Base-by-base conservation (phyloP, 768 basidiomycete genomes). In the Austroboletus eburneus region DNA sequence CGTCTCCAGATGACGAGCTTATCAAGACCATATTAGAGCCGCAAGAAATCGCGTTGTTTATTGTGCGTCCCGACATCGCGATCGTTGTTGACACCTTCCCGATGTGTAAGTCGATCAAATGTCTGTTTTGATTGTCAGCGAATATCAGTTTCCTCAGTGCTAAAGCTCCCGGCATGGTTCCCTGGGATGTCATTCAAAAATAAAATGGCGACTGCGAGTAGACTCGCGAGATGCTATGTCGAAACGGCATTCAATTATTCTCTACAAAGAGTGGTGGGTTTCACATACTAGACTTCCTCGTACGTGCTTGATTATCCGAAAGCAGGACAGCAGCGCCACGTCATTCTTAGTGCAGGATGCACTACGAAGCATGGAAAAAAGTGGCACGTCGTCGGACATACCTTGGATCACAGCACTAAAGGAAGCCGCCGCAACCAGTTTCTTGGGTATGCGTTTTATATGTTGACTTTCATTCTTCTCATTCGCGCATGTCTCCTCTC, bases 141-240 rank as follows among this genome's bases (percentile, higher is more conserved):
- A 16, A 7, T 14, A 21, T 27, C 23, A n/a, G 9, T 38, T 3
- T 14, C 1, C 9, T 16, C 9, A 55, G 54, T 53, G 14, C 13
- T 55, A 14, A 54, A 47, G 10, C 45, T 56, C 10, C 55, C 55
- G 4, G 14, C 46, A 4, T 56, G 55, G 52, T 40, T 56, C 16
- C 52, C 55, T 1, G 53, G 30, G 17, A 18, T 35, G 34, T 35
- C 34, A 10, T 35, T 35, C 34, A 35, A 35, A 18, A 35, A 35
- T 6, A 17, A 41, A 1, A 43, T 51, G 46, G 44, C 22, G 3
- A 20, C 7, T 8, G 42, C 42, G 2, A 21, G 10, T 2, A 24
- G 38, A n/a, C 24, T 43, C 10, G 14, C 44, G 9, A 41, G 9
- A 2, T 8, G 24, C 0, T 56, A 38, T 13, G 33, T 55, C 2